Base-by-base conservation (phyloP, 331 rosid species). In the Phaseolus coccineus region DNA sequence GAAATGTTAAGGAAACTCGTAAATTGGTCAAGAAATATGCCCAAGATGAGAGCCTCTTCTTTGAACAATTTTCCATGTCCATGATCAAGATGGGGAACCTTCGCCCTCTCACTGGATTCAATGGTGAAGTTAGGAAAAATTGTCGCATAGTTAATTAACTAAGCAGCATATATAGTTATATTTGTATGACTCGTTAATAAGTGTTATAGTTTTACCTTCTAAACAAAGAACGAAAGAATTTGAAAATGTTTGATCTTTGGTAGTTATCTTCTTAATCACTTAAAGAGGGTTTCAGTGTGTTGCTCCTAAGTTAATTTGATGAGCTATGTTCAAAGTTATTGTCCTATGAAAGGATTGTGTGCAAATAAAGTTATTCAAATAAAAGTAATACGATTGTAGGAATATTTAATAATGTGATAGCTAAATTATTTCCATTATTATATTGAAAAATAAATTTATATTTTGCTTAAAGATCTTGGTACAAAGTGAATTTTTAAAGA, bases 71-170 rank as follows among this genome's bases (percentile, higher is more conserved):
- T 87, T 93, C 93, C 1, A 83, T 73, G 72, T 93, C 98, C 5
- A 89, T 93, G 98, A 82, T 90, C 55, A 93, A 90, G 70, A 87
- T 93, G 93, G 98, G 91, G 0, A 88, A 82, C 76, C 87, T 91
- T 1, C 88, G 73, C 30, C 97, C 98, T 88, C 92, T 93, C 44
- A 84, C 86, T 46, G 94, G 93, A 31, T 84, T 44, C 6, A 82
- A 84, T 39, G 97, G 97, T 52, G 86, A 89, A 91, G 91, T 93
- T 81, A 87, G 97, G 83, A 91, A 90, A 80, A 86, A 87, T 28
- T 93, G 98, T 44, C 94, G 84, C 22, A 79, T 67, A 12, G 82
- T 91, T 87, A 89, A 93, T 88, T 88, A 89, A 93, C 71, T 85
- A 65, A 74, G 7, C 11, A 64, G 16, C 40, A 47, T 27, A 55